Evolutionary conservation across 768 basidiomycete genomes (phyloP).

Genomic region (Agaricus subrufescens): DNA sequence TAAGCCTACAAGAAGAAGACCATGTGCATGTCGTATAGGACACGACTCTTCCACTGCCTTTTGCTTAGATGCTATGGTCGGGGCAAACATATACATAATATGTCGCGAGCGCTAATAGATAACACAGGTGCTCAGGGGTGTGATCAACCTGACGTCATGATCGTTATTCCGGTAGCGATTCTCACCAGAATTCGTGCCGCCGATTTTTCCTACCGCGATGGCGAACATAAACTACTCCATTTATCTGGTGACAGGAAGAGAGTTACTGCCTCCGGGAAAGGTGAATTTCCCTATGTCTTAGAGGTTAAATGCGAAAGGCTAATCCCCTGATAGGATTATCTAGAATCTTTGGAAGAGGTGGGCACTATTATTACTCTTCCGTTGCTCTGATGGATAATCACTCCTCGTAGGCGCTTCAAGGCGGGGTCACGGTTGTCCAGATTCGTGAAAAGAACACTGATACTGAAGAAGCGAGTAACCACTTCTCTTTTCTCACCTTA

Average conservation of each 20-base stretch:
- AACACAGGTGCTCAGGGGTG: too few species aligned
- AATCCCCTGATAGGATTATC: slow-evolving; percentile 48
- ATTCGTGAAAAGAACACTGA: slow-evolving; percentile 82
- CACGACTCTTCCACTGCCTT: too few species aligned
- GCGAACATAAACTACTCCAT: slow-evolving; percentile 57
- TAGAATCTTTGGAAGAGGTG: slow-evolving; percentile 73
- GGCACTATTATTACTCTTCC: neutral
- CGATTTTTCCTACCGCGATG: neutral
- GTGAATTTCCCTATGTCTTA: slow-evolving; percentile 28
- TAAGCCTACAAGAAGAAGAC: too few species aligned
- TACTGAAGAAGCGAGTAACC: slow-evolving; percentile 65
- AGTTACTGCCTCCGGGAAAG: slow-evolving; percentile 72
- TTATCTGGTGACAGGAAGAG: slow-evolving; percentile 85
- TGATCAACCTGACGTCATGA: neutral
- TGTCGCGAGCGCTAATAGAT: too few species aligned
- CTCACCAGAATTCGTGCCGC: too few species aligned
- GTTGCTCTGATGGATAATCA: neutral
- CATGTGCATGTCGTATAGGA: too few species aligned
- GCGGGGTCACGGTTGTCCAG: slow-evolving; percentile 89
- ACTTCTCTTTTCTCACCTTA: neutral
- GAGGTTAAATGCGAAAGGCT: slow-evolving; percentile 3
- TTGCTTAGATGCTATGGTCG: too few species aligned
- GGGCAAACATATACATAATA: too few species aligned
- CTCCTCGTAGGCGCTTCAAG: slow-evolving; percentile 59
- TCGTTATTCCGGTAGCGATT: neutral